Base-by-base conservation (phyloP, 75 land plant genomes). In the Picea glauca region DNA sequence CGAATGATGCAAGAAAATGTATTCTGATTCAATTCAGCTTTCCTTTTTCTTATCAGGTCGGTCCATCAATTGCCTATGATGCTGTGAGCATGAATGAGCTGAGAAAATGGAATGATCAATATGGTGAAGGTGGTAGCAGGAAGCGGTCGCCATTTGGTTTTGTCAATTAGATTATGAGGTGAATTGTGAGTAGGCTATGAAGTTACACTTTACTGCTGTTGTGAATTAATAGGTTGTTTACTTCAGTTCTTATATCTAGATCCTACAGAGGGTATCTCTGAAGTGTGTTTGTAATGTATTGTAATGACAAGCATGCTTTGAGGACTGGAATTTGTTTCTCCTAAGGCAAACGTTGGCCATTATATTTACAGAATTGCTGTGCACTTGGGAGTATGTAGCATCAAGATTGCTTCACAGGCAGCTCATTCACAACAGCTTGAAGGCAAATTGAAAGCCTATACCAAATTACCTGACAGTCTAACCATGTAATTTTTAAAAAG, bases 81-180 rank as follows among this genome's bases (percentile, higher is more conserved):
- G 99, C 99, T 56, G 64, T 89, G n/a, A 94, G 96, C 85, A 96
- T 96, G 99, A 94, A 92, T 77, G 94, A 96, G 76, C 78, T 96
- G 58, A 64, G 99, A 66, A 90, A 92, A 78, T 94, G 99, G 99
- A 96, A 96, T 75, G 99, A 96, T 72, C 94, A 96, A 58, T 96
- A 92, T 81, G 99, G 99, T 61, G 99, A 96, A 83, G 99, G 99
- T 2, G 98, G 98, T 58, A 92, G 93, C 84, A 83, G 95, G 72
- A 90, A 77, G 66, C 84, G 86, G 76, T 80, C 88, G 7, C 92
- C 87, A 32, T 91, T 96, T 78, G 99, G 99, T 1, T 94, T 96
- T 74, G 88, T 82, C 32, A 75, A 67, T 73, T 83, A 72, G 74
- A 80, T 78, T 84, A 13, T 80, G 23, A 58, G 80, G 74, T 40